Evolutionary conservation across 1,139 yeast species (phyloP), one percentile per base, ranked within the genome.

Genomic region (Sugiyamaella grinbergsii): DNA sequence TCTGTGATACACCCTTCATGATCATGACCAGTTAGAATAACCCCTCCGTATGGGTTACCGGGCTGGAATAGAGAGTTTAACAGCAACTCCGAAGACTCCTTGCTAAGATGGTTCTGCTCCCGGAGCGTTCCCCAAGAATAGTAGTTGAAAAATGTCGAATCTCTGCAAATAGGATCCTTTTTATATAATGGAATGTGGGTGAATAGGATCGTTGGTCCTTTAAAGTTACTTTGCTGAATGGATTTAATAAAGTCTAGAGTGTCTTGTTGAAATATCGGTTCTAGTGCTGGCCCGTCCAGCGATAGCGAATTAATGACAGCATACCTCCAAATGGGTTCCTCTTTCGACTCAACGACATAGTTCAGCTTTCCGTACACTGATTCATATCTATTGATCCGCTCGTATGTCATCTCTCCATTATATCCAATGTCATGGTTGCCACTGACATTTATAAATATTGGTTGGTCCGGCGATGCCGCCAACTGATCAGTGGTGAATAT

Each of bases 361-460:
- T 91, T 93, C 62, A 89, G 88, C 60, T 82, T 80, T 15, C 98
- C 98, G 69, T 86, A 91, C 28, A 84, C 71, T 24, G 72, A 71
- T 50, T 76, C 78, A 71, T 81, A 94, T 56, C 98, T 75, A 0
- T 88, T 80, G 81, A 90, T 80, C 61, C 95, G 95, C 63, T 88
- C 96, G 75, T 84, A 82, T 0, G 96, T 89, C 42, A 95, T 89
- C 69, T 94, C 98, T 0, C 98, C 98, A 49, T 89, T 82, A 65
- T 93, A 93, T 0, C 98, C 98, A 52, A 93, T 82, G 66, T 93
- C 98, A 66, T 93, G 98, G 65, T 93, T 94, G 1, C 98, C 98
- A 0, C 96, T 84, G 38, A 93, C 73, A 64, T 93, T 91, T 53
- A 89, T 77, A 62, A 90, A 80, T 33, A 18, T 22, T 28, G 42